phyloP scores from a whole-genome alignment of 306 rosid genomes.

The Alnus glutinosa region DNA sequence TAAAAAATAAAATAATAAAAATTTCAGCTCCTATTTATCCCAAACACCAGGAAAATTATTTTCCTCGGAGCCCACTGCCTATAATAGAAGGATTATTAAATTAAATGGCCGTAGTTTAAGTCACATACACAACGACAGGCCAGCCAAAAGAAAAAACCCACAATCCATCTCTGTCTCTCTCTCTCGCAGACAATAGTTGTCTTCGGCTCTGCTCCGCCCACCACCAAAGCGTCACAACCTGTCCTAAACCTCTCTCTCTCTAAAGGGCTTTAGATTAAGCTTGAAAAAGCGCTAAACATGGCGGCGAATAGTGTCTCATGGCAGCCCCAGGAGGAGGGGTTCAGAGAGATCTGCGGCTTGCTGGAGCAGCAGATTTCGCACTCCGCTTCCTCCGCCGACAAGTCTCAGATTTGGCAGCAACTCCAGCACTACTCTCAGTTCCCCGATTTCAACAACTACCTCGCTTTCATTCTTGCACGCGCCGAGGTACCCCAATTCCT shows the following conservation, averaged over 20 bases:
- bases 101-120: too few species aligned
- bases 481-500: slow-evolving; percentile 60
- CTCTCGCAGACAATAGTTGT: neutral
- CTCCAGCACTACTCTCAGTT: slow-evolving; percentile 85
- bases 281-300: slow-evolving; percentile 38
- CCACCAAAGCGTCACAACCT: slow-evolving; percentile 11
- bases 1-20: too few species aligned
- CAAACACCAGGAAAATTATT: too few species aligned
- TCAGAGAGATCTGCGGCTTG: slow-evolving; percentile 88
- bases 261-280: neutral
- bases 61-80: too few species aligned
- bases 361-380: slow-evolving; percentile 97
- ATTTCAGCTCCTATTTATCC: too few species aligned
- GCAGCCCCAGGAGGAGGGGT: slow-evolving; percentile 94
- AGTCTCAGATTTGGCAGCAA: slow-evolving; percentile 98
- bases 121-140: too few species aligned
- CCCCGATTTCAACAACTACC: slow-evolving; percentile 96
- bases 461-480: slow-evolving; percentile 83
- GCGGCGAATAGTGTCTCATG: slow-evolving; percentile 71
- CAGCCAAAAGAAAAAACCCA: neutral
- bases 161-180: neutral
- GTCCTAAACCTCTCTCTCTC: neutral
- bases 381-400: slow-evolving; percentile 73
- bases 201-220: slow-evolving; percentile 14
- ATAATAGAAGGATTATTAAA: too few species aligned